Conservation (phyloP, 2,329 filamentous ascomycete genomes). For the Akanthomyces dipterigenus region DNA sequence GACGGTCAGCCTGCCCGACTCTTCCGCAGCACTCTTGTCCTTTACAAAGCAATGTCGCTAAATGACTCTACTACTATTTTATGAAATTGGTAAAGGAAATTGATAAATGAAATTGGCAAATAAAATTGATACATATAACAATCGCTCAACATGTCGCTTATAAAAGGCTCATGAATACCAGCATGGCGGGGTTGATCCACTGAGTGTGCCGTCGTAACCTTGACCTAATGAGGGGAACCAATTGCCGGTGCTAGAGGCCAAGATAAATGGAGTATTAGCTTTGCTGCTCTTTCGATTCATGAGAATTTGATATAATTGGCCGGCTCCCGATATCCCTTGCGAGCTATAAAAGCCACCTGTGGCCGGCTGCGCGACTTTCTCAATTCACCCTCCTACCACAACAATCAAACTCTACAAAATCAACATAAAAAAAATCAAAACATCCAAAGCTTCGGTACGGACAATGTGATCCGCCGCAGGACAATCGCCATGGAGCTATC, state of each 20-base stretch:
- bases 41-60: conserved; percentile 16
- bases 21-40: conserved; percentile 33
- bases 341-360: conserved; percentile 1
- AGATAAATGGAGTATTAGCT: conserved; percentile 5
- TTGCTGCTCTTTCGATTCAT: background rate
- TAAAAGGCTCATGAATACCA: conserved; percentile 1
- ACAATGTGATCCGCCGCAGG: conserved; percentile 2
- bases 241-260: background rate
- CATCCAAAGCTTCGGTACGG: conserved; percentile 8
- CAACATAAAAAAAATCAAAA: background rate
- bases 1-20: conserved; percentile 33
- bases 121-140: background rate
- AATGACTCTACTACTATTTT: no score
- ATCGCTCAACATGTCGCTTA: background rate
- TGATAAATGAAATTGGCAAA: no score
- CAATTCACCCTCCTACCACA: background rate
- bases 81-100: no score
- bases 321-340: background rate
- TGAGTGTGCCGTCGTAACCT: background rate
- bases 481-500: conserved; percentile 26
- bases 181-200: conserved; percentile 10
- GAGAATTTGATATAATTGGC: conserved; percentile 7
- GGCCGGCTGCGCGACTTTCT: background rate
- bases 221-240: background rate
- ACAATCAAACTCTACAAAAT: background rate